Evolutionary conservation across 257 asterid genomes (phyloP), one percentile per base, ranked within the genome.

Genomic region (Gentiana macrophylla): DNA sequence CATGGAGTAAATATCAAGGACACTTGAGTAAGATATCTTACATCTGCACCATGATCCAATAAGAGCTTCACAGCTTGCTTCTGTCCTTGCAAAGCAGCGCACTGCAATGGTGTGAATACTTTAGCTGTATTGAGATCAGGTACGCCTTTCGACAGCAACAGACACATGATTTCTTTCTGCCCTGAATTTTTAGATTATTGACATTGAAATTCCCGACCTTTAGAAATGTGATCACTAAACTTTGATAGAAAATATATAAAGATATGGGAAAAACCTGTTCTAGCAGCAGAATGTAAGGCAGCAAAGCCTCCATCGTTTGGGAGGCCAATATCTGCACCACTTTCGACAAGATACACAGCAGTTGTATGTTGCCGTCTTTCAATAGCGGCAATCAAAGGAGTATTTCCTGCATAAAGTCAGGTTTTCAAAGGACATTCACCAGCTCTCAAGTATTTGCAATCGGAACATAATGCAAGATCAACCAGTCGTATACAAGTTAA

Each of bases 341-440:
- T 24, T n/a, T 61, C 46, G 37, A 68, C 37, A 8, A 73, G 72
- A 65, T n/a, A 56, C 5, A 2, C 3, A 2, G 67, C 51, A 32
- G 72, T 65, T 1, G 32, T 47, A 5, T 12, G 37, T 35, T 43
- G 48, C 32, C 36, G 47, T 38, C 33, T 11, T 44, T 10, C 3
- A 35, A 58, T 35, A 33, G 78, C 74, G 12, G 32, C 38, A 35
- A 11, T 13, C 62, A 73, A 57, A 53, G 74, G 66, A n/a, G 74
- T 72, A 1, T 53, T 32, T 13, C 74, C 74, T 68, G 24, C 24
- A 24, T 24, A 0, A 24, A 24, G 24, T 24, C 24, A 24, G 24
- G 24, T 24, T 24, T 24, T 24, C 24, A 24, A 24, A 24, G 24
- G 24, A 24, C 24, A 24, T 24, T 24, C 24, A 24, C 24, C 24